Base-by-base conservation (phyloP, 805 yeast species). In the Ogataea glucozyma region DNA sequence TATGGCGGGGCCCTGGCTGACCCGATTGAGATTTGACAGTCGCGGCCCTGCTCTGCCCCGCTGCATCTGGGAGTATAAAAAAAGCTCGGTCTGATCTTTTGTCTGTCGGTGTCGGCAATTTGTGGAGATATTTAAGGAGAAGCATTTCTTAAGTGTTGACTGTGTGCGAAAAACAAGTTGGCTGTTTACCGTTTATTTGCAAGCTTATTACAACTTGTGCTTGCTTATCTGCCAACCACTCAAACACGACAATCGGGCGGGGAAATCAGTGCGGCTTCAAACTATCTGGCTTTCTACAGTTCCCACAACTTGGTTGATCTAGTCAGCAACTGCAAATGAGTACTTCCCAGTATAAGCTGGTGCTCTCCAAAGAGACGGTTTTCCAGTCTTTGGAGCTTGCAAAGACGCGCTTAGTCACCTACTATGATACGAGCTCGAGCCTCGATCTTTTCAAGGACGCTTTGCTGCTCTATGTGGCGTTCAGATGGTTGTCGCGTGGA, bases 391-490 rank as follows among this genome's bases (percentile, higher is more conserved):
- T 23, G n/a, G 35, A 31, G 38, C 13, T 16, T 4, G 24, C 21
- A 6, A 34, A 29, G 23, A 7, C 14, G 20, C 16, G 24, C 31
- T 14, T 36, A 2, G 32, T 26, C 4, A 17, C 16, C n/a, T 48
- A 48, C 41, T 46, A 33, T 26, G 32, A 38, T 24, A 13, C 44
- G 9, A 43, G 39, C 31, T 41, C 48, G 16, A 18, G 11, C 16
- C 11, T 38, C 11, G 42, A 36, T 17, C 23, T 49, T 12, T 16
- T 33, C 14, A 43, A 39, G 14, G 53, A 49, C 27, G 12, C 33
- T 13, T 3, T 49, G 1, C 20, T 58, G 7, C 26, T 48, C 4
- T 45, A 42, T 19, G 43, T 41, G 4, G 19, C 49, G 2, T 38
- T 27, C 19, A 35, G 40, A 10, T 32, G 49, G 40, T 4, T 50